Conservation (phyloP, 345 rosid species). For the Clarkia xantiana region DNA sequence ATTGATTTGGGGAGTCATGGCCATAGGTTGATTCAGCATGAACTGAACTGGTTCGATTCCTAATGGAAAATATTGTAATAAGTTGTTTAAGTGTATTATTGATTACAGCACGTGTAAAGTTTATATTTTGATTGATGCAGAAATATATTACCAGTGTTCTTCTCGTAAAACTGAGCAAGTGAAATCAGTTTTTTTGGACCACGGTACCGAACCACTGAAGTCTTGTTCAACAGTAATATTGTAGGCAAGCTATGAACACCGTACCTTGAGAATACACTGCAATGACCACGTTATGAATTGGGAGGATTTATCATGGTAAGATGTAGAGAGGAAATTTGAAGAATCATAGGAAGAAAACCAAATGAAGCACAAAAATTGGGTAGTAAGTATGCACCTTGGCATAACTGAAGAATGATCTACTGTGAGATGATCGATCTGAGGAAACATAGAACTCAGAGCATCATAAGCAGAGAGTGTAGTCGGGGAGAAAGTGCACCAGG, state of each 20-base stretch:
- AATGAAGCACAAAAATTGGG: neutral
- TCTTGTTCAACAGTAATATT: constrained; percentile 51
- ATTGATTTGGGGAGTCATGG: constrained; percentile 3
- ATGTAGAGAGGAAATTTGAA: neutral
- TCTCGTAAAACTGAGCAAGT: constrained; percentile 53
- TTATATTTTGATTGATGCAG: no score
- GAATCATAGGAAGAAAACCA: neutral
- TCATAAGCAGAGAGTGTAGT: constrained; percentile 32
- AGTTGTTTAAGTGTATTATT: no score
- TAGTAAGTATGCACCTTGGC: constrained; percentile 40
- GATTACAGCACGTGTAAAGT: no score
- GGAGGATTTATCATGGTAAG: no score
- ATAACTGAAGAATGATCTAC: constrained; percentile 62
- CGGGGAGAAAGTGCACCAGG: constrained; percentile 75
- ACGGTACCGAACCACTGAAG: constrained; percentile 32
- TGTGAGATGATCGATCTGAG: constrained; percentile 54
- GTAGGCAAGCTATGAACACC: constrained; percentile 86
- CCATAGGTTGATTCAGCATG: constrained; percentile 20
- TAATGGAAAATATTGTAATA: constrained; percentile 4
- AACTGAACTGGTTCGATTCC: constrained; percentile 51
- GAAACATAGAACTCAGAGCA: constrained; percentile 61
- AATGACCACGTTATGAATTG: neutral
- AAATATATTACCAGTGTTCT: constrained; percentile 39
- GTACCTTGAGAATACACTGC: constrained; percentile 67
- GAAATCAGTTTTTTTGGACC: constrained; percentile 52